Evolutionary conservation across 768 basidiomycete species (phyloP).

Genomic region (Tulasnella sp.): DNA sequence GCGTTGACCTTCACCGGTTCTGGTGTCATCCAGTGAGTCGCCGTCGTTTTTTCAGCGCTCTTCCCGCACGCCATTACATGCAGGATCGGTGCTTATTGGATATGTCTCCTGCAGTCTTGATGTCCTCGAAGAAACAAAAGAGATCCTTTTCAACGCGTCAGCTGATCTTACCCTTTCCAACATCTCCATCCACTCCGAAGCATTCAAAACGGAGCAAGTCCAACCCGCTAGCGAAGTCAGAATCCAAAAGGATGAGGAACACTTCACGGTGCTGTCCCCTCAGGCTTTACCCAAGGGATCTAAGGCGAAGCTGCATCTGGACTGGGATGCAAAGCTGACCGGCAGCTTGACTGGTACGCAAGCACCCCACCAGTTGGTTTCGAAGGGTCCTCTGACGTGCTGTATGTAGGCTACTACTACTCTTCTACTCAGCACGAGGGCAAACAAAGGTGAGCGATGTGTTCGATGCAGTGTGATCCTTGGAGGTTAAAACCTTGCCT

Average conservation of each 20-base stretch:
- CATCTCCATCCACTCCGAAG: conserved; percentile 54
- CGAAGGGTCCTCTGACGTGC: not conserved
- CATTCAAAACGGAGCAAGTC: conserved; percentile 47
- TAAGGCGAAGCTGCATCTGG: conserved; percentile 64
- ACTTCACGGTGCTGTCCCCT: conserved; percentile 58
- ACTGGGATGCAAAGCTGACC: conserved; percentile 63
- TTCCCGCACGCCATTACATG: not conserved
- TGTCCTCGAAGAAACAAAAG: conserved; percentile 55
- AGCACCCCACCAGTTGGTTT: not conserved
- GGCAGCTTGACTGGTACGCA: conserved; percentile 63
- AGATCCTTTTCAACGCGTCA: conserved; percentile 58
- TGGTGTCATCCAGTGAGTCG: conserved; percentile 61
- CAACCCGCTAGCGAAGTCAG: conserved; percentile 42
- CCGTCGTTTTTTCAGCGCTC: not conserved
- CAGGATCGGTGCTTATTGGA: no score
- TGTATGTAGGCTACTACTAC: conserved; percentile 54
- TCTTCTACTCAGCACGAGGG: conserved; percentile 61
- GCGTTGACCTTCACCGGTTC: conserved; percentile 71
- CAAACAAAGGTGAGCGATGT: conserved; percentile 45
- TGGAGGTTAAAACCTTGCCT: not conserved
- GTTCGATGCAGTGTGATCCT: not conserved
- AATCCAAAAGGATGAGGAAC: conserved; percentile 60
- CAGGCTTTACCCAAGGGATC: conserved; percentile 59
- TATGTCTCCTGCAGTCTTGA: conserved; percentile 49
- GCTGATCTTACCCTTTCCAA: conserved; percentile 53